Base-by-base conservation (phyloP, 2,329 filamentous ascomycete genomes). In the Phaeosphaeria sp. region DNA sequence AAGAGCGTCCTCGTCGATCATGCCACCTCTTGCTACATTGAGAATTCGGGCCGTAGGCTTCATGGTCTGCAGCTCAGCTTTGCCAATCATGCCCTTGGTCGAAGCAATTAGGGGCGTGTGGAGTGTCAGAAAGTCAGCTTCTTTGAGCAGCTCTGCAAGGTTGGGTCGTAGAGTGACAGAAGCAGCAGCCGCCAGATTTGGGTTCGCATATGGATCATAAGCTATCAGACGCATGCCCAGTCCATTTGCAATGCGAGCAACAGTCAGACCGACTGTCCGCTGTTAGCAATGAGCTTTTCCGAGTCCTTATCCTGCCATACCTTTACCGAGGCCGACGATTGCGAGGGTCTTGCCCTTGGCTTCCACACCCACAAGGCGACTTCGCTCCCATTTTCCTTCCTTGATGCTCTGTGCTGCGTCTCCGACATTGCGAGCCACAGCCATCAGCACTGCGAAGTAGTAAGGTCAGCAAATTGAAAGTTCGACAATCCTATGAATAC, bases 291-390 rank as follows among this genome's bases (percentile, higher is more conserved):
- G 7, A 2, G 4, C 8, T 7, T 15, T 9, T 33, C 24, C 13
- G n/a, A 3, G 8, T 45, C 2, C 15, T 15, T 45, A 15, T 44
- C 17, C 17, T 39, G 36, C 36, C 60, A 44, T 71, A 84, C 84
- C 91, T 79, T 93, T 93, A n/a, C 91, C 91, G 24, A 93, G 78
- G 1, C 91, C 91, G 40, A 95, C 86, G 49, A 94, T 89, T 1
- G 88, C 90, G 6, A 94, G 80, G 1, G 86, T 90, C 79, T 93
- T 94, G 46, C 88, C 86, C 49, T 91, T 90, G 11, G 93, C 87
- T 74, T 94, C 91, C 18, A 92, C 86, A 4, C 91, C 91, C 0
- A 92, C 89, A 2, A 93, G 82, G 65, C 87, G 86, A 69, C 88
- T 87, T 54, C 91, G 82, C 73, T 93, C 90, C 91, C 91, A 94